Evolutionary conservation across 139 green algal genomes (phyloP), one percentile per base, ranked within the genome.

Genomic region (Marvania coccoides): DNA sequence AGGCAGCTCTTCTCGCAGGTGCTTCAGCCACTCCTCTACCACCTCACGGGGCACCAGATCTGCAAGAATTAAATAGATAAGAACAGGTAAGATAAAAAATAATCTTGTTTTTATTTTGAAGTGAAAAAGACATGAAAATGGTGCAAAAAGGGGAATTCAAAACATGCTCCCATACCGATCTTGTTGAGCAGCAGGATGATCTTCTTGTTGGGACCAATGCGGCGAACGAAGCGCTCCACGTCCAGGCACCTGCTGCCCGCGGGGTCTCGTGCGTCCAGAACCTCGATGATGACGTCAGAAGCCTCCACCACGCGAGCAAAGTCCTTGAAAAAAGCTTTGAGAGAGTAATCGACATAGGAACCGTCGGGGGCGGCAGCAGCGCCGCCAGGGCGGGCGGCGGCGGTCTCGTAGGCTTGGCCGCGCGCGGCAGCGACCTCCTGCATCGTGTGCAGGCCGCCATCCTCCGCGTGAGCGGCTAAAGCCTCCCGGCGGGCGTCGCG

Each of bases 171-270:
- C 81, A 47, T 65, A 91, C 84, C 87, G 51, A 98, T 95, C 70
- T 99, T 99, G 86, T 99, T 99, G 23, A 99, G 82, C 63, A 99
- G 79, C 55, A 99, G 83, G 42, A 99, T 83, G 67, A 99, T 79
- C 36, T 85, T 84, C 73, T 98, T 98, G 71, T 88, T 81, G 29
- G 91, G 79, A 67, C 88, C 82, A 5, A 73, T 70, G 4, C 61
- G 58, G 19, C 87, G 76, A 19, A 99, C 79, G 66, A 92, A 92
- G 14, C 83, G 80, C 81, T 99, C 94, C 13, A 99, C 85, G 37
- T 99, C 91, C 3, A 57, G 31, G 82, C 90, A 98, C 40, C 94
- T 85, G 78, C 88, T 94, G 6, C 80, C 87, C 7, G 90, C 40
- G 13, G 94, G 94, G 76, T 99, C 94, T 10, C 94, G 79, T 6